Evolutionary conservation across 768 basidiomycete genomes (phyloP), one percentile per base, ranked within the genome.

Genomic region (Xerocomellus chrysenteron): DNA sequence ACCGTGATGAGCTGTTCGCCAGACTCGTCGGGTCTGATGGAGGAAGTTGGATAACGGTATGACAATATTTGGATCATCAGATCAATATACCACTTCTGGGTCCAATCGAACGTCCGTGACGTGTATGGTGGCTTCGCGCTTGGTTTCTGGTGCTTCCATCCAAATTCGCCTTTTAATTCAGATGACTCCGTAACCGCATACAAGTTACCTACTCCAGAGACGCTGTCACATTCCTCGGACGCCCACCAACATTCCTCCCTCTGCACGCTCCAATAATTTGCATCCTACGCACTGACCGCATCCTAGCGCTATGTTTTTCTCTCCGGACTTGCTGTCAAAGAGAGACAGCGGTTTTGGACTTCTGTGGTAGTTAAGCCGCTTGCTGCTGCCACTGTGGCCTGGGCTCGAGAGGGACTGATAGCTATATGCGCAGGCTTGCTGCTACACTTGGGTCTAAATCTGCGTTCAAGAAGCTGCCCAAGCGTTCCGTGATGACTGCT

Each of bases 401-500:
- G 28, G 4, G 19, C 30, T 13, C 19, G 36, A 19, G 30, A 19
- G 26, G 19, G 37, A 47, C 58, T 67, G 40, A 70, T 43, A 5
- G 11, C 32, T 39, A 21, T 52, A 55, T 56, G 58, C 47, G 32
- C 56, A 96, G 94, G 94, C 84, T 96, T 24, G 92, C 92, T 9
- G 93, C 94, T 2, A 96, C 94, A 2, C 77, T 95, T 24, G 94
- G 94, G 41, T 86, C 92, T 9, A 89, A 87, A 73, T 89, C 90
- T n/a, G 82, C 84, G 14, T 90, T 93, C 73, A 91, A 83, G 66
- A 93, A 88, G 65, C 75, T 96, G 5, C 87, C 92, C 4, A 87
- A 83, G 69, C 84, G 87, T 60, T 90, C 90, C 52, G 87, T 95
- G n/a, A 76, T 92, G 63, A 86, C 83, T 4, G 91, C 92, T 36